Evolutionary conservation across 371 early-diverging fungal species (phyloP).

Genomic region (Mortierella sp.): DNA sequence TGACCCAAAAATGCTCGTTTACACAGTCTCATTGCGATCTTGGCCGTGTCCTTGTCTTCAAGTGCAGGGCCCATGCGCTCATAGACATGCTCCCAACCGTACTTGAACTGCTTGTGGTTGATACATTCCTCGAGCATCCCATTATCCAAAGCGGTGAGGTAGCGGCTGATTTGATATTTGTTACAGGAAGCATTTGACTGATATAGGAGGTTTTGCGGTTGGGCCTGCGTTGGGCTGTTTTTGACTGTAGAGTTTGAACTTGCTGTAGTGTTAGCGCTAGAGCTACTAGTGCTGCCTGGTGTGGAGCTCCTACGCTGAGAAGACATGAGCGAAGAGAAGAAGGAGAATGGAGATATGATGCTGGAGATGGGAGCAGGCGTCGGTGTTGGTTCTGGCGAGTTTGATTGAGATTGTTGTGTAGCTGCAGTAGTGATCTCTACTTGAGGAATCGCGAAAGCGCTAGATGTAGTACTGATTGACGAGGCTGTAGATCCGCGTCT

Average conservation of each 20-base stretch:
- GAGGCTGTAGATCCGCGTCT: neutral
- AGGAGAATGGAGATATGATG: neutral
- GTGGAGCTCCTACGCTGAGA: neutral
- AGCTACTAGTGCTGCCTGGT: neutral
- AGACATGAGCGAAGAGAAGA: neutral
- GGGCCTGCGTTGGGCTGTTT: neutral
- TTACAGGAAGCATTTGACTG: neutral
- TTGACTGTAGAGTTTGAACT: neutral
- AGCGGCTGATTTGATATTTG: conserved; percentile 20
- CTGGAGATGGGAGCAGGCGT: neutral
- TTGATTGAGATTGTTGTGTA: neutral
- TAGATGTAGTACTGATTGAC: neutral
- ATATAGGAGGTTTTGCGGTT: neutral
- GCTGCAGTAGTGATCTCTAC: neutral
- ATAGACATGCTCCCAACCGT: conserved; percentile 42
- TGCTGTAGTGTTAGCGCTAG: neutral
- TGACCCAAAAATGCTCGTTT: conserved; percentile 40
- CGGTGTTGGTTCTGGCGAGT: neutral
- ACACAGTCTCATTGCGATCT: conserved; percentile 42
- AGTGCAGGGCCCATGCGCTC: conserved; percentile 44
- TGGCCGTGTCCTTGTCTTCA: conserved; percentile 38
- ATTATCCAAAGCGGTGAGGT: conserved; percentile 36
- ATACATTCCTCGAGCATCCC: conserved; percentile 48
- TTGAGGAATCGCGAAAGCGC: neutral
- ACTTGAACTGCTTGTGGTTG: conserved; percentile 40